Evolutionary conservation across 345 rosid genomes (phyloP).

Genomic region (Sonneratia alba): DNA sequence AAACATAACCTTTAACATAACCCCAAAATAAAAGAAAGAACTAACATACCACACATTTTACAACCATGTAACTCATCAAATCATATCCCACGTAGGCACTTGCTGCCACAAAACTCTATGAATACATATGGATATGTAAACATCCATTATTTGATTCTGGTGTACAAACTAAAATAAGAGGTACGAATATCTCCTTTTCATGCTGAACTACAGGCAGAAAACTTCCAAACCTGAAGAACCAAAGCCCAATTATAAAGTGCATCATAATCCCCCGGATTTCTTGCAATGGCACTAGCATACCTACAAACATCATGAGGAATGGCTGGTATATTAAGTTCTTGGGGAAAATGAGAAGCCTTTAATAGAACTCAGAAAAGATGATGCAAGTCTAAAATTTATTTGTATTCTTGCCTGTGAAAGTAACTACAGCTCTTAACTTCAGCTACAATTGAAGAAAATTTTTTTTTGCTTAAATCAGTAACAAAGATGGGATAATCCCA

Average conservation of each 20-base stretch:
- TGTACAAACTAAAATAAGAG: neutral
- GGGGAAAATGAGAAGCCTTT: neutral
- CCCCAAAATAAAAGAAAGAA: neutral
- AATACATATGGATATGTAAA: neutral
- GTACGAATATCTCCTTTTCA: neutral
- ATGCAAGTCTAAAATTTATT: neutral
- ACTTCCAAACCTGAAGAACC: constrained; percentile 80
- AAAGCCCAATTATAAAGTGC: constrained; percentile 97
- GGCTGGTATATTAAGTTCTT: neutral
- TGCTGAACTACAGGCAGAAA: neutral
- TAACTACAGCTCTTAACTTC: neutral
- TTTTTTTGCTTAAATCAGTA: neutral
- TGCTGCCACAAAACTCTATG: neutral
- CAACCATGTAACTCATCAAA: neutral
- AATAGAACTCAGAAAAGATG: neutral
- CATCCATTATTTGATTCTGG: neutral
- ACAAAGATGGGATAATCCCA: neutral
- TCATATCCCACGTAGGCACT: neutral
- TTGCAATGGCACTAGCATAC: constrained; percentile 81
- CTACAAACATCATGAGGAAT: constrained; percentile 26
- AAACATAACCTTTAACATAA: neutral
- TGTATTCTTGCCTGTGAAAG: neutral
- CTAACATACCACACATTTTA: neutral
- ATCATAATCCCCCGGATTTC: constrained; percentile 93
- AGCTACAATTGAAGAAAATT: neutral